phyloP scores from a whole-genome alignment of 2,329 filamentous ascomycete species.

The Alternaria longipes region DNA sequence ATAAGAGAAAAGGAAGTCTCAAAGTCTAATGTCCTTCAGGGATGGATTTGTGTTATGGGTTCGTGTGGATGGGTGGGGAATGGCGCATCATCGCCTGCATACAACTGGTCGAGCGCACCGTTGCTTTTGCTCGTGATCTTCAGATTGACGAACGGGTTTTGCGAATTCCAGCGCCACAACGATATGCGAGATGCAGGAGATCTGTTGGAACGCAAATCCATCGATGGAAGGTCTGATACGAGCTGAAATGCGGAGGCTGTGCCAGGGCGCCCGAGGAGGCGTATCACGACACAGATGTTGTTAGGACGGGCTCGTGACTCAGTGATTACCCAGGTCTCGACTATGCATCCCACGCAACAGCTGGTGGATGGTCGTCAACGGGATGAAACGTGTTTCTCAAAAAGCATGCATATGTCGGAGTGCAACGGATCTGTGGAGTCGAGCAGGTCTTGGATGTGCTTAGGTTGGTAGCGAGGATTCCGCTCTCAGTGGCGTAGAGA shows the following conservation, averaged over 20 bases:
- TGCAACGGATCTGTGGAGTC: background rate
- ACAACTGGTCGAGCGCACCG: background rate
- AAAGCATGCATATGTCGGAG: slow-evolving; percentile 6
- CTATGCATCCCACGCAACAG: background rate
- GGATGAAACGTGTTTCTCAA: slow-evolving; percentile 10
- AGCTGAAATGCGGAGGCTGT: background rate
- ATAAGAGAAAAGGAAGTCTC: background rate
- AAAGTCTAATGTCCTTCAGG: slow-evolving; percentile 3
- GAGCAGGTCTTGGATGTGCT: background rate
- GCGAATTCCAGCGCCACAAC: slow-evolving; percentile 4
- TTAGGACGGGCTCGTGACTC: background rate
- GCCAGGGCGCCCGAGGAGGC: background rate
- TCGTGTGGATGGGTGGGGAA: slow-evolving; percentile 5
- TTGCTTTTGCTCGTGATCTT: slow-evolving; percentile 18
- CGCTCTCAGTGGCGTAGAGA: background rate
- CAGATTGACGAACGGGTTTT: slow-evolving; percentile 8
- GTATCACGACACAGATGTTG: background rate
- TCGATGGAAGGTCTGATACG: background rate
- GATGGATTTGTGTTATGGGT: slow-evolving; percentile 2
- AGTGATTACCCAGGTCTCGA: background rate
- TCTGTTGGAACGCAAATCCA: background rate
- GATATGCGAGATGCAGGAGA: slow-evolving; percentile 5
- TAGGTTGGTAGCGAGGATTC: background rate
- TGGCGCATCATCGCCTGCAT: background rate
- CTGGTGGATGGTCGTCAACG: background rate